A percentile compares a stretch with the other conserved stretches of the same genome.
These are phyloP conservation scores for Malus hybrid DNA, from an alignment of 331 rosid genomes.

Conservation along the genomic window DNA sequence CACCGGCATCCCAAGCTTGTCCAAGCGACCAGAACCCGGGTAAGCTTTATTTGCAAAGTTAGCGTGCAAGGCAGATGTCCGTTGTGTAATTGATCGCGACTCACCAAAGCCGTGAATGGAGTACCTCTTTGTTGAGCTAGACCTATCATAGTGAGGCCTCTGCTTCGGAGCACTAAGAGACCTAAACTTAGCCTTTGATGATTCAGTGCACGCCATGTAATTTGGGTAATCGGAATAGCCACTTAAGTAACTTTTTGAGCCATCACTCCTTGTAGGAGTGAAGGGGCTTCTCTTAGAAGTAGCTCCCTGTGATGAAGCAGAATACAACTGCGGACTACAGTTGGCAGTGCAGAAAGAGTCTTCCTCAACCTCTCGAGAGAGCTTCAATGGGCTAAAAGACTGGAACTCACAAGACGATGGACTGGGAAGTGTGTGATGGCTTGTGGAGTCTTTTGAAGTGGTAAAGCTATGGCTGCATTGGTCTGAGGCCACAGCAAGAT, in stretches of 20 bases:
- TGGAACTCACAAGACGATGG: slow-evolving; percentile 38
- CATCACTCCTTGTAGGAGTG: slow-evolving; percentile 65
- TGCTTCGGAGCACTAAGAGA: slow-evolving; percentile 77
- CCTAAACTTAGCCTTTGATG: slow-evolving; percentile 70
- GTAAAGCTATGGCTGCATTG: slow-evolving; percentile 41
- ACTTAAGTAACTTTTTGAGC: slow-evolving; percentile 44
- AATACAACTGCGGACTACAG: slow-evolving; percentile 46
- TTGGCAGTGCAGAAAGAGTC: slow-evolving; percentile 56
- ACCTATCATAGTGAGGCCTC: slow-evolving; percentile 58
- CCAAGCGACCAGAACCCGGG: slow-evolving; percentile 90
- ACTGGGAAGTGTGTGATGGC: slow-evolving; percentile 46
- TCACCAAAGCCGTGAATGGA: slow-evolving; percentile 38
- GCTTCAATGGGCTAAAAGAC: slow-evolving; percentile 33
- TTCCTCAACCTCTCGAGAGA: slow-evolving; percentile 42
- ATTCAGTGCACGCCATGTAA: slow-evolving; percentile 80
- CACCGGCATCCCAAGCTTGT: slow-evolving; percentile 78
- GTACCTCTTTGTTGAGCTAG: slow-evolving; percentile 46
- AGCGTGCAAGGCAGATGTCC: slow-evolving; percentile 40
- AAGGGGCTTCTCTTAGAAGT: slow-evolving; percentile 54
- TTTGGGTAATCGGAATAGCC: slow-evolving; percentile 52
- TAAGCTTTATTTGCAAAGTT: slow-evolving; percentile 57
- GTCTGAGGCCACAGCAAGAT: slow-evolving; percentile 24
- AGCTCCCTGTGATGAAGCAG: slow-evolving; percentile 48
- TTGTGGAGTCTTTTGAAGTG: slow-evolving; percentile 46
- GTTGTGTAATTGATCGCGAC: slow-evolving; percentile 27